Conservation (phyloP, 129 eudicot genomes). For the Flaveria linearis region DNA sequence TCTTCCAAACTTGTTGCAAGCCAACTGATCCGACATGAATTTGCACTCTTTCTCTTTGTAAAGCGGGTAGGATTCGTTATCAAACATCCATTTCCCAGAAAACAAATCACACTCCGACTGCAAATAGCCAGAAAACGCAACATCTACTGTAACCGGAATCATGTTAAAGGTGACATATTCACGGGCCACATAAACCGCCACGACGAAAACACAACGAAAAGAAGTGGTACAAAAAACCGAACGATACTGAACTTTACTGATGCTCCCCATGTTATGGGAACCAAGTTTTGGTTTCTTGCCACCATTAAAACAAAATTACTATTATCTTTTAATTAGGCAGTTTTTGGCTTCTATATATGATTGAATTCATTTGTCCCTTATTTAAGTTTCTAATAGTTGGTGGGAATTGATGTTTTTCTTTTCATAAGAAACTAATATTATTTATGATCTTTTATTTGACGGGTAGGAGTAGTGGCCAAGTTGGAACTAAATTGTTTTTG, state of each 20-base stretch:
- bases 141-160: slow-evolving; percentile 20
- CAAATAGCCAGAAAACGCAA: slow-evolving; percentile 9
- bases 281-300: slow-evolving; percentile 45
- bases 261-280: slow-evolving; percentile 46
- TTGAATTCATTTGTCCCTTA: slow-evolving; percentile 24
- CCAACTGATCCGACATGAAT: slow-evolving; percentile 68
- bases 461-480: slow-evolving; percentile 43
- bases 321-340: not conserved
- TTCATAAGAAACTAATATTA: not conserved
- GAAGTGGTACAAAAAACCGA: slow-evolving; percentile 54
- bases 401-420: slow-evolving; percentile 25
- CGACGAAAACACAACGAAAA: slow-evolving; percentile 52
- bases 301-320: slow-evolving; percentile 12
- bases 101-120: slow-evolving; percentile 48
- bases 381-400: slow-evolving; percentile 47
- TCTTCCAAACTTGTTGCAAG: slow-evolving; percentile 68
- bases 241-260: slow-evolving; percentile 59
- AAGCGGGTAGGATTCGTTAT: slow-evolving; percentile 58
- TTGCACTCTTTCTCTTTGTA: slow-evolving; percentile 64
- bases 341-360: slow-evolving; percentile 18
- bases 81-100: slow-evolving; percentile 71
- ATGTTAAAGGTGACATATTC: slow-evolving; percentile 46
- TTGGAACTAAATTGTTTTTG: slow-evolving; percentile 28
- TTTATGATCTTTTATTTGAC: slow-evolving; percentile 11
- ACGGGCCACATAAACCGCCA: slow-evolving; percentile 57